Base-by-base conservation (phyloP, 2,329 filamentous ascomycete species). In the Phialophora macrospora region DNA sequence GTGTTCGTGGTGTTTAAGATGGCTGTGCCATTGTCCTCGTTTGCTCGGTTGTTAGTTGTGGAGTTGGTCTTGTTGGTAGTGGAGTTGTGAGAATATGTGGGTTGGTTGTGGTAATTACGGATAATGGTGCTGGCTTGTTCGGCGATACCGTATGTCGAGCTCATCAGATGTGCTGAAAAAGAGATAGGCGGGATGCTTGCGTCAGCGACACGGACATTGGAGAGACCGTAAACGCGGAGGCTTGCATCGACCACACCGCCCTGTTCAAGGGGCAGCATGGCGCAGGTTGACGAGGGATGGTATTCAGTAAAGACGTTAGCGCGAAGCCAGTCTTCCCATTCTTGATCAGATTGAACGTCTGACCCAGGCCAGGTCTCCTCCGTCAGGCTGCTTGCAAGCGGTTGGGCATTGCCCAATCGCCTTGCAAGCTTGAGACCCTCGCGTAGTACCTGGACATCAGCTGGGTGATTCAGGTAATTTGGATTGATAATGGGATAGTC, bases 241-340 rank as follows among this genome's bases (percentile, higher is more conserved):
- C 73, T 74, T 7, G 70, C 72, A 60, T 82, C 80, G 0, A 82
- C 74, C 26, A 83, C 82, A 7, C 81, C 82, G 7, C 72, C 72
- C 44, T 80, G 62, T 14, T 79, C 76, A 6, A 75, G 72, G 8
- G 79, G 78, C 4, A 76, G 78, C 81, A 84, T 83, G 67, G 79
- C 80, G 56, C 78, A 80, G 0, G 80, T 82, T 2, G 66, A 69
- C 6, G 65, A 67, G 3, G 70, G 68, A 49, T 72, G 70, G 46
- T 55, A 72, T 41, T 70, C 68, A 11, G 70, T 72, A 38, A 67
- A 66, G 44, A 67, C 57, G 12, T 65, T 62, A 20, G 57, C 54
- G 20, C 66, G 70, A 17, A 71, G 51, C 62, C 63, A 72, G 28
- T 64, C 62, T 7, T 82, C 80, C 63, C 69, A 70, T 52, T 73